Evolutionary conservation across 306 rosid species (phyloP), one percentile per base, ranked within the genome.

Genomic region (Abrus pulchellus): DNA sequence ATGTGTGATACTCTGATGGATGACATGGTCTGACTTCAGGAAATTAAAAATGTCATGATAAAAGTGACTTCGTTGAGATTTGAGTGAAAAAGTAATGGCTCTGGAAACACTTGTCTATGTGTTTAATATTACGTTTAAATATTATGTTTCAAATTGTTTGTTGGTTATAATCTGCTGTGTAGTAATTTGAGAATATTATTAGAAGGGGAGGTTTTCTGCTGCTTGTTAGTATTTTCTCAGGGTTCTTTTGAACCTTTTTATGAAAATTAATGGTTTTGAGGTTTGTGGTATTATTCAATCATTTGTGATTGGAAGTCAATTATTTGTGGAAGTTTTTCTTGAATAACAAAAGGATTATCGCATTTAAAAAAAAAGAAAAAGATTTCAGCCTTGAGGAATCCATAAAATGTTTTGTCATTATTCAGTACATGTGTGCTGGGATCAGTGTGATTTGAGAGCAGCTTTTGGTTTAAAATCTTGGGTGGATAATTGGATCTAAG

Each of bases 401-500:
- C 56, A 27, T 45, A 45, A 45, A 45, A 44, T 33, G 52, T 71
- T 12, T 33, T 33, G 3, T 57, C 45, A 50, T 71, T 11, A 0
- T 32, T 57, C 27, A n/a, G 41, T 32, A 32, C 56, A 34, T 11
- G 28, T 14, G 32, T 38, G 38, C 38, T 62, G 40, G 74, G 34
- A 41, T 47, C 55, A 64, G 75, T 34, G 5, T 54, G 52, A n/a
- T 65, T 54, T 69, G 29, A 67, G 57, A 41, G 6, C 12, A 32
- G 6, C 27, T 52, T 76, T 36, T 8, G 49, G 65, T 43, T 48
- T 77, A 53, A 29, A 32, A 47, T 45, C 28, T 65, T 5, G 62
- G 2, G 43, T 55, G 27, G 49, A 55, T 55, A 56, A 62, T 62
- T 57, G 62, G 14, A 75, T 57, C 20, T 59, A 60, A 82, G 45